These are phyloP conservation scores for Dichotomocladium elegans DNA, from an alignment of 371 early-diverging fungal genomes.

Conservation along the genomic window DNA sequence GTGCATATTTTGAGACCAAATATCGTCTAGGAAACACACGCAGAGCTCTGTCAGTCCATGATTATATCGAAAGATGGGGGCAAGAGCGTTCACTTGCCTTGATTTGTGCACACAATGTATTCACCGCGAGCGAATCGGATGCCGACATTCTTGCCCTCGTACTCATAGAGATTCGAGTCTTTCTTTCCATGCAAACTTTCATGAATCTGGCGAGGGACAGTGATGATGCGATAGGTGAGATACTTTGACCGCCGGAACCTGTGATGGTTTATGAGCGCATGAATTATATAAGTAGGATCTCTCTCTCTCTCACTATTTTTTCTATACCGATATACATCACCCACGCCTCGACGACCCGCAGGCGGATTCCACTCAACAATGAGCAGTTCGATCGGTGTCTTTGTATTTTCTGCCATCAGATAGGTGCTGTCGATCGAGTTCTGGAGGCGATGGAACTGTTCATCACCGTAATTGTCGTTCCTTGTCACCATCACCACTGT, in stretches of 20 bases:
- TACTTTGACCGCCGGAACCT: conserved; percentile 35
- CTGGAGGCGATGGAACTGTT: conserved; percentile 37
- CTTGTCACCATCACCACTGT: conserved; percentile 22
- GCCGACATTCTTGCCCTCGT: conserved; percentile 45
- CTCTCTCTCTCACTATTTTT: not conserved
- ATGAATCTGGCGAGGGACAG: conserved; percentile 35
- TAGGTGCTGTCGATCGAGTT: conserved; percentile 44
- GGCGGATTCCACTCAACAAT: conserved; percentile 47
- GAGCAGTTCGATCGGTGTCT: conserved; percentile 30
- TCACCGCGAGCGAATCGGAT: conserved; percentile 45
- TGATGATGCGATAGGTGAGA: conserved; percentile 41
- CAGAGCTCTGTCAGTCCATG: not conserved
- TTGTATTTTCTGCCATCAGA: conserved; percentile 34
- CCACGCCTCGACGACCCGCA: conserved; percentile 18
- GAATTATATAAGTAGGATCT: not conserved
- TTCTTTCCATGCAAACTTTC: conserved; percentile 13
- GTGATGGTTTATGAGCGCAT: not conserved
- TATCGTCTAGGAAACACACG: conserved; percentile 22
- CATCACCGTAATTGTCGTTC: conserved; percentile 19
- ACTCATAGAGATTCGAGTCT: conserved; percentile 27
- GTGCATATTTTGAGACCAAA: conserved; percentile 43
- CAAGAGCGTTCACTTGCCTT: conserved; percentile 18
- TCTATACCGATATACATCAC: conserved; percentile 32
- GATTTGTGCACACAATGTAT: conserved; percentile 41
- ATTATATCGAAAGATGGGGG: not conserved